phyloP scores from a whole-genome alignment of 306 rosid genomes.

The Glycine latifolia region DNA sequence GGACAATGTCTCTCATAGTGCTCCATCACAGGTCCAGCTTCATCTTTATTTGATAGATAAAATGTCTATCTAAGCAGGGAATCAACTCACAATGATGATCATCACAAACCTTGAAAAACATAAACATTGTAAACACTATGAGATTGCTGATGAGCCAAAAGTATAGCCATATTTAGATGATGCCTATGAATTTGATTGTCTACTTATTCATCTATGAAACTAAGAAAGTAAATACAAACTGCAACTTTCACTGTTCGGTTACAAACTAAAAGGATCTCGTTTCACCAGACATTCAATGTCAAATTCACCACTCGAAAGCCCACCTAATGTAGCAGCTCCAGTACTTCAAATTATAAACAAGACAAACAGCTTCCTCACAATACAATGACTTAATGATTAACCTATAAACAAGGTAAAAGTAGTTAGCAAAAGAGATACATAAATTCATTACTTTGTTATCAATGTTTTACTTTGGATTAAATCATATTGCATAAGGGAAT shows the following conservation, averaged over 20 bases:
- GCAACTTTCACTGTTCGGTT: too few species aligned
- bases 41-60: slow-evolving; percentile 88
- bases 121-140: too few species aligned
- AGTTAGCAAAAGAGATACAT: slow-evolving; percentile 36
- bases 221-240: too few species aligned
- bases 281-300: slow-evolving; percentile 44
- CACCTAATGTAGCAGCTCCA: slow-evolving; percentile 9
- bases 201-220: too few species aligned
- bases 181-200: too few species aligned
- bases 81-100: too few species aligned
- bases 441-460: background rate
- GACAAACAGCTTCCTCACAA: too few species aligned
- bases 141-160: too few species aligned
- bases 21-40: slow-evolving; percentile 92
- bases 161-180: too few species aligned
- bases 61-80: slow-evolving; percentile 95
- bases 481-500: slow-evolving; percentile 29
- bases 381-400: slow-evolving; percentile 8
- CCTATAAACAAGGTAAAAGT: slow-evolving; percentile 54
- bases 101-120: too few species aligned
- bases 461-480: slow-evolving; percentile 19
- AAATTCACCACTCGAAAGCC: slow-evolving; percentile 34
- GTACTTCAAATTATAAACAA: slow-evolving; percentile 32
- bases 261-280: too few species aligned
- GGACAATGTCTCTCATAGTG: too few species aligned